phyloP scores from a whole-genome alignment of 108 stramenopile species.

The Fistulifera solaris region DNA sequence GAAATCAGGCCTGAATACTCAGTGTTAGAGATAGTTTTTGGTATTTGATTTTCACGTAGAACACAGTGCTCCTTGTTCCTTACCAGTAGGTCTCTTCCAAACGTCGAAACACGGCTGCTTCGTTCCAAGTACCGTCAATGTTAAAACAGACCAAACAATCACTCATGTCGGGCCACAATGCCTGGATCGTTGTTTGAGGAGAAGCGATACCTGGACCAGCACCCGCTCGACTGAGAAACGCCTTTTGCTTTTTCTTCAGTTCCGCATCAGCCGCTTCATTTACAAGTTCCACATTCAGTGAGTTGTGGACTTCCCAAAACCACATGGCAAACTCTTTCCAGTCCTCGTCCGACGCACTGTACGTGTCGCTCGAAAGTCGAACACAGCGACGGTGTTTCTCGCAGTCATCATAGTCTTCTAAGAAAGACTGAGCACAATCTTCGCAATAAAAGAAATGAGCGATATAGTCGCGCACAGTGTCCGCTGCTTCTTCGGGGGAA shows the following conservation, averaged over 20 bases:
- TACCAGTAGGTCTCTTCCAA: conserved; percentile 38
- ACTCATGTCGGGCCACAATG: conserved; percentile 25
- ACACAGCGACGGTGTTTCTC: conserved; percentile 58
- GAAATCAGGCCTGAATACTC: too few species aligned
- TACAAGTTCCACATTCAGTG: conserved; percentile 54
- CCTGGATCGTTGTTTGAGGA: conserved; percentile 7
- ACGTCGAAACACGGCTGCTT: conserved; percentile 31
- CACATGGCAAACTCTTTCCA: conserved; percentile 72
- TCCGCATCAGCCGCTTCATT: conserved; percentile 15
- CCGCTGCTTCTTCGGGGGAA: conserved; percentile 33
- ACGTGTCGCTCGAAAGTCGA: conserved; percentile 31
- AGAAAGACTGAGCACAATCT: conserved; percentile 58
- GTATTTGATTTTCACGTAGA: too few species aligned
- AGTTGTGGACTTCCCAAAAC: conserved; percentile 83
- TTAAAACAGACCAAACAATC: conserved; percentile 27
- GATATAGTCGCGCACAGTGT: conserved; percentile 45
- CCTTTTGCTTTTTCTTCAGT: conserved; percentile 3
- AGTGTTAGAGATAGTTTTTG: too few species aligned
- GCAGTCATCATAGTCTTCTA: conserved; percentile 67
- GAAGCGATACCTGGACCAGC: neutral
- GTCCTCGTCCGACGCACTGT: conserved; percentile 30
- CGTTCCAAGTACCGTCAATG: conserved; percentile 37
- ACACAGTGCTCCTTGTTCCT: too few species aligned
- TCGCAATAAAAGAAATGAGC: conserved; percentile 72
- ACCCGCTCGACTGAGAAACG: neutral